phyloP scores from a whole-genome alignment of 345 rosid species.

The Linum usitatissimum region DNA sequence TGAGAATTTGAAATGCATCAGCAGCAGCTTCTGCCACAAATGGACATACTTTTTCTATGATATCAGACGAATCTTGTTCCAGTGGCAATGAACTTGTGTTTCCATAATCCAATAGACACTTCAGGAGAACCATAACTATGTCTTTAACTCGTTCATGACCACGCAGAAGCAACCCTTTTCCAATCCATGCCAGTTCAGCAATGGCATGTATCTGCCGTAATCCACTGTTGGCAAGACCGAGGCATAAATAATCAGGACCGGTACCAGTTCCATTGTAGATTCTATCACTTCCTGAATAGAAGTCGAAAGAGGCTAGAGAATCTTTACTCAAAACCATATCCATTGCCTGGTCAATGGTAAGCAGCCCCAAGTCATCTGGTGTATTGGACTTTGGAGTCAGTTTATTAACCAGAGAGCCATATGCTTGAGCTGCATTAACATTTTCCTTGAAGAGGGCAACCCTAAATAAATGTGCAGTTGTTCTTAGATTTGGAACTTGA shows the following conservation, averaged over 20 bases:
- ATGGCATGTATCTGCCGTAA: conserved; percentile 49
- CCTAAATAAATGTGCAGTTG: conserved; percentile 32
- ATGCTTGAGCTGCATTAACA: conserved; percentile 65
- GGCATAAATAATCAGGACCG: conserved; percentile 25
- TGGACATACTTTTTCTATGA: conserved; percentile 22
- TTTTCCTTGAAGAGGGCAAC: conserved; percentile 42
- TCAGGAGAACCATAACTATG: conserved; percentile 41
- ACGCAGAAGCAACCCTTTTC: conserved; percentile 84
- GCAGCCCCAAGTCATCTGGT: conserved; percentile 21
- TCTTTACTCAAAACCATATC: conserved; percentile 39
- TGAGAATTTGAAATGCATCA: conserved; percentile 70
- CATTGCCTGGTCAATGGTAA: conserved; percentile 59
- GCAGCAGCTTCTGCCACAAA: conserved; percentile 57
- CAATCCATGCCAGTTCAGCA: conserved; percentile 82
- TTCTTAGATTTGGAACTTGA: conserved; percentile 49
- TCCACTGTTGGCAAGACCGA: conserved; percentile 24
- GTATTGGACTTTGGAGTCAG: conserved; percentile 28
- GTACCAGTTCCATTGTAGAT: conserved; percentile 23
- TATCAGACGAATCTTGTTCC: conserved; percentile 12
- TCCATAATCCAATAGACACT: conserved; percentile 41
- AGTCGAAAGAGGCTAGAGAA: conserved; percentile 12
- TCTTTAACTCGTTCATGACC: conserved; percentile 72
- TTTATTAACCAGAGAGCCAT: conserved; percentile 85
- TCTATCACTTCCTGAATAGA: conserved; percentile 16
- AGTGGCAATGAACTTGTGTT: conserved; percentile 12